Base-by-base conservation (phyloP, 2,329 filamentous ascomycete species). In the Endothia cerciana region DNA sequence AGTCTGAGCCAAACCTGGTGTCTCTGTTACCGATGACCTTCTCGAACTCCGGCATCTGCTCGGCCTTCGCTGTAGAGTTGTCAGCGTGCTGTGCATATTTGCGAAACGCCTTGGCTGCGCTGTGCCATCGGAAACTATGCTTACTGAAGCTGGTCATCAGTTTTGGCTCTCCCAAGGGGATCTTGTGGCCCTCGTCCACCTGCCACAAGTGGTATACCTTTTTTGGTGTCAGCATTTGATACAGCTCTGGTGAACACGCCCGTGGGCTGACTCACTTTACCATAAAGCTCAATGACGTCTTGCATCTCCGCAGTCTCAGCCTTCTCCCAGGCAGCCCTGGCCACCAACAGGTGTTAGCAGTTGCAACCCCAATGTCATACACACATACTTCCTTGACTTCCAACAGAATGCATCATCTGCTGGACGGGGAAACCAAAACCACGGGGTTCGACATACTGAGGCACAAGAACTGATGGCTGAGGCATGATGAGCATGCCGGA, bases 241-340 rank as follows among this genome's bases (percentile, higher is more conserved):
- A 33, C 19, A 22, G 19, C n/a, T 36, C 22, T 28, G 13, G 47
- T 4, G n/a, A 15, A 51, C 15, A 58, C 28, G 22, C n/a, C 41
- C 22, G 8, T 13, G n/a, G 19, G 55, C 19, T 22, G 8, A 40
- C 49, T 62, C 25, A 56, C 61, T 75, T 97, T 97, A 11, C 93
- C 93, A 73, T 96, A 96, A 2, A 95, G 75, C 0, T 85, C 82
- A 3, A 92, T 79, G 0, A 95, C 83, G 65, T 93, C 83, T 69
- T 90, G 86, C 91, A 97, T 95, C 77, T 94, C 92, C 57, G 85
- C 83, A 40, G 86, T 91, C 79, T 97, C 93, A 1, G 91, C 89
- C 4, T 82, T 75, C 69, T 95, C 90, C 92, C 92, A 97, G 0
- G 81, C 85, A 0, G 82, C 77, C 38, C 55, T 58, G 19, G 28